phyloP scores from a whole-genome alignment of 2,329 filamentous ascomycete species.

The Stemphylium beticola region DNA sequence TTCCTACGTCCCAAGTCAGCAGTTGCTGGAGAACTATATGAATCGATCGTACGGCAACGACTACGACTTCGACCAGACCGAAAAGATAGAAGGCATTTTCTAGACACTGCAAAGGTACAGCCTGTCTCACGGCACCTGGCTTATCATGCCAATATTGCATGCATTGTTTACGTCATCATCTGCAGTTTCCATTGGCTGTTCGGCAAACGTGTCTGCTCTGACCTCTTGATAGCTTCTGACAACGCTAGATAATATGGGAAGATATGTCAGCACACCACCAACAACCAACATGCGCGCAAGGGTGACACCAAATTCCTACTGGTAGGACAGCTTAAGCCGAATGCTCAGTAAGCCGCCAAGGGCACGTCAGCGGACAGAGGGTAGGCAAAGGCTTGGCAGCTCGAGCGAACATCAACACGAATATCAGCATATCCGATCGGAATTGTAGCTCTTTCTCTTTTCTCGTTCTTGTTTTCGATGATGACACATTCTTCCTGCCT shows the following conservation, averaged over 20 bases:
- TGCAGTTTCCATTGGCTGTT: not conserved
- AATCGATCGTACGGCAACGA: conserved; percentile 66
- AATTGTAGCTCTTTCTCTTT: not conserved
- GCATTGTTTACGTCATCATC: too few species aligned
- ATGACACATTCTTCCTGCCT: not conserved
- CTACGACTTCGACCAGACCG: conserved; percentile 64
- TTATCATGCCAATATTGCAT: too few species aligned
- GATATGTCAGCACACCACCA: conserved; percentile 14
- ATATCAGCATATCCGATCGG: conserved; percentile 12
- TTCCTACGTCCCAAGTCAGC: conserved; percentile 55
- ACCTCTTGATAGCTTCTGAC: not conserved
- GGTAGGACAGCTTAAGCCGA: conserved; percentile 10
- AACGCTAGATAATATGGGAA: not conserved
- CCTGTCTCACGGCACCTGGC: not conserved
- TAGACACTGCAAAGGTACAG: conserved; percentile 1
- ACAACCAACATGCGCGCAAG: conserved; percentile 1
- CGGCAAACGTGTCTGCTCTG: not conserved
- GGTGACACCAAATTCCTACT: conserved; percentile 3
- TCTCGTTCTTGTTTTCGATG: conserved; percentile 8
- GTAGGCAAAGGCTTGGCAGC: conserved; percentile 14
- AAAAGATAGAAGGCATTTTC: conserved; percentile 36
- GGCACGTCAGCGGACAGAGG: conserved; percentile 18
- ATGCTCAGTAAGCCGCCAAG: conserved; percentile 26
- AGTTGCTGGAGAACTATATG: conserved; percentile 58
- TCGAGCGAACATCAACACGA: conserved; percentile 10